A percentile compares a stretch with the other conserved stretches of the same genome.
These are phyloP conservation scores for Colletotrichum sansevieriae DNA, from an alignment of 2,329 filamentous ascomycete genomes.

Conservation along the genomic window DNA sequence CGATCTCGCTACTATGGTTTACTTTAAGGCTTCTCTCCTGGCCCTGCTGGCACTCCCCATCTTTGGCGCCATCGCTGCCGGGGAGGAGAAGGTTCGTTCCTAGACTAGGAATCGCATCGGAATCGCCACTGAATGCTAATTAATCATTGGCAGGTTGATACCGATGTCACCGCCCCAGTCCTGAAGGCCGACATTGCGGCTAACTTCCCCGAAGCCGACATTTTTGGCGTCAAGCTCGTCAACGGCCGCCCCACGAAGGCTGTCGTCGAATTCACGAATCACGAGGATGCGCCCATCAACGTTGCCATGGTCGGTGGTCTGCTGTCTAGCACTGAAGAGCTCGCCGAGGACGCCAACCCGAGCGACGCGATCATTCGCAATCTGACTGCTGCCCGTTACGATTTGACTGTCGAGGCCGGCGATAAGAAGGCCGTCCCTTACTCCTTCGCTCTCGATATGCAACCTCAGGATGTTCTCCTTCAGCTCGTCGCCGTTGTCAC, in stretches of 20 bases:
- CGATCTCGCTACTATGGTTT: slow-evolving; percentile 70
- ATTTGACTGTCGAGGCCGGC: slow-evolving; percentile 79
- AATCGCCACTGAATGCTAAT: slow-evolving; percentile 14
- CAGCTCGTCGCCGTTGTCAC: slow-evolving; percentile 81
- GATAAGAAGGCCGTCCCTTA: slow-evolving; percentile 83
- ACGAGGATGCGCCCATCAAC: slow-evolving; percentile 80
- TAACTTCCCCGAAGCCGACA: slow-evolving; percentile 77
- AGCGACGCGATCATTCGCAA: slow-evolving; percentile 80
- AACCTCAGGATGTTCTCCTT: slow-evolving; percentile 88
- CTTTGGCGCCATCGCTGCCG: slow-evolving; percentile 73
- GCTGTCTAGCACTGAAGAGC: slow-evolving; percentile 70
- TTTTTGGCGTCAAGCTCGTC: slow-evolving; percentile 95
- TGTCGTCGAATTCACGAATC: slow-evolving; percentile 85
- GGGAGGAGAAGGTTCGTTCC: slow-evolving; percentile 59
- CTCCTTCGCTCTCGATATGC: slow-evolving; percentile 89
- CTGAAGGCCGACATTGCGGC: slow-evolving; percentile 75
- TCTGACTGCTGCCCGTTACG: slow-evolving; percentile 82
- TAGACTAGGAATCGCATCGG: slow-evolving; percentile 19
- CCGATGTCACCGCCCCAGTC: slow-evolving; percentile 44
- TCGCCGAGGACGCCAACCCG: slow-evolving; percentile 61
- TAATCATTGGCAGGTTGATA: slow-evolving; percentile 43
- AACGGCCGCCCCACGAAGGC: slow-evolving; percentile 90
- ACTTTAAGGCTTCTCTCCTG: slow-evolving; percentile 78
- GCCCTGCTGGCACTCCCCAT: slow-evolving; percentile 79
- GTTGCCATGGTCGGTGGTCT: slow-evolving; percentile 83